Conservation (phyloP, 2,329 filamentous ascomycete genomes). For the Plectosphaerella sp. region DNA sequence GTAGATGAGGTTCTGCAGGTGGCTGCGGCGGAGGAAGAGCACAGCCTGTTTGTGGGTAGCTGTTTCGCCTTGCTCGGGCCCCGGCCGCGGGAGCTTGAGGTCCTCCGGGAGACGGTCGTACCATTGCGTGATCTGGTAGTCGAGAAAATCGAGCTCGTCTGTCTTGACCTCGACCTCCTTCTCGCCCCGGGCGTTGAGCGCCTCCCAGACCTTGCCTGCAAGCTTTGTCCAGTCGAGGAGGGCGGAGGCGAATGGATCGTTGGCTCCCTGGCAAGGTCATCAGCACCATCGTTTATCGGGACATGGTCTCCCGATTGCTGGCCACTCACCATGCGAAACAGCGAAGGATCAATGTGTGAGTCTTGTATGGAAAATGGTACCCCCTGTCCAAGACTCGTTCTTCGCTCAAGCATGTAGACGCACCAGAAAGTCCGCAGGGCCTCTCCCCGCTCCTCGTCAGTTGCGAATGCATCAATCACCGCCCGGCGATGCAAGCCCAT, state of each 20-base stretch:
- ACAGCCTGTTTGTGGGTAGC: slow-evolving; percentile 31
- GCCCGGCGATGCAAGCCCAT: slow-evolving; percentile 42
- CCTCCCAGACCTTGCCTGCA: slow-evolving; percentile 40
- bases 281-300: not conserved
- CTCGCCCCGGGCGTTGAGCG: slow-evolving; percentile 30
- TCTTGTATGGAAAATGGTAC: slow-evolving; percentile 43
- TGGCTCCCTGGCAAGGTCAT: slow-evolving; percentile 15
- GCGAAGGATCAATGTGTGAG: slow-evolving; percentile 41
- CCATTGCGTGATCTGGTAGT: slow-evolving; percentile 38
- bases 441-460: slow-evolving; percentile 19
- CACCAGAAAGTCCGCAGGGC: slow-evolving; percentile 42
- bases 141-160: slow-evolving; percentile 32
- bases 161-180: slow-evolving; percentile 23
- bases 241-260: slow-evolving; percentile 35
- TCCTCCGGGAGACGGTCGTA: slow-evolving; percentile 38
- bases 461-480: slow-evolving; percentile 31
- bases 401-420: slow-evolving; percentile 46
- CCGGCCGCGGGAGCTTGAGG: slow-evolving; percentile 25
- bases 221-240: slow-evolving; percentile 43
- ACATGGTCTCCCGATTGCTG: not conserved
- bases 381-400: slow-evolving; percentile 47
- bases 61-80: slow-evolving; percentile 27
- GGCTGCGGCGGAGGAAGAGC: slow-evolving; percentile 38
- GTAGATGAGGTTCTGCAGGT: slow-evolving; percentile 38
- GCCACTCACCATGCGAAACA: slow-evolving; percentile 33